Percentiles rank a stretch among this genome's conserved stretches.
phyloP scores from a whole-genome alignment of 495 filamentous ascomycete species.

The Staphylotrichum tortipilum region DNA sequence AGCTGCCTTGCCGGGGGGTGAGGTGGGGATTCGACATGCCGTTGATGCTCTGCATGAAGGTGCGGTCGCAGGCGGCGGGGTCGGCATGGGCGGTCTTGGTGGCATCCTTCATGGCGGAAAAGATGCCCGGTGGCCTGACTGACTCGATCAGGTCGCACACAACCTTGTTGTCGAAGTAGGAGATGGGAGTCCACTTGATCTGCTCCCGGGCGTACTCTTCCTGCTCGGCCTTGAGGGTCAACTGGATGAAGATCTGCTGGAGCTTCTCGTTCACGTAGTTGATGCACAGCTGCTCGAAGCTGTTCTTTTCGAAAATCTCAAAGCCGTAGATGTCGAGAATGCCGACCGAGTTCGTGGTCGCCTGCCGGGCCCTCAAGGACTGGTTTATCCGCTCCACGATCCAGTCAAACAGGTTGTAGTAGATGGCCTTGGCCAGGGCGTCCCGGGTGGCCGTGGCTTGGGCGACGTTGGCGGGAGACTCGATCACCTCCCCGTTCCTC shows the following conservation, averaged over 20 bases:
- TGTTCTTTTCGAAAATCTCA: constrained; percentile 98
- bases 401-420: constrained; percentile 98
- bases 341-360: constrained; percentile 76
- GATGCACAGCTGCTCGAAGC: constrained; percentile 98
- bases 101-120: constrained; percentile 93
- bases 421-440: constrained; percentile 88
- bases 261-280: constrained; percentile 99
- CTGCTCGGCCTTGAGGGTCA: constrained; percentile 94
- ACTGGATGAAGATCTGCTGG: constrained; percentile 98
- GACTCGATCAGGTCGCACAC: constrained; percentile 97
- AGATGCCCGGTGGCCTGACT: constrained; percentile 82
- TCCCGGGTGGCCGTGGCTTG: constrained; percentile 93
- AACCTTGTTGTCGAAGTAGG: constrained; percentile 99
- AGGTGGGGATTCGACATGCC: constrained; percentile 86
- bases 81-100: constrained; percentile 96
- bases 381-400: constrained; percentile 89
- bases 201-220: constrained; percentile 95
- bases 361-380: constrained; percentile 71
- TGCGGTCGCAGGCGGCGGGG: constrained; percentile 85
- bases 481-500: constrained; percentile 75
- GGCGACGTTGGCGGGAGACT: constrained; percentile 80
- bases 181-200: constrained; percentile 98
- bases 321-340: constrained; percentile 99
- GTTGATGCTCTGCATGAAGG: constrained; percentile 87
- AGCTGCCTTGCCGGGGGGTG: constrained; percentile 85